Base-by-base conservation (phyloP, 1,284 basidiomycete genomes). In the Hemileccinum hortonii region DNA sequence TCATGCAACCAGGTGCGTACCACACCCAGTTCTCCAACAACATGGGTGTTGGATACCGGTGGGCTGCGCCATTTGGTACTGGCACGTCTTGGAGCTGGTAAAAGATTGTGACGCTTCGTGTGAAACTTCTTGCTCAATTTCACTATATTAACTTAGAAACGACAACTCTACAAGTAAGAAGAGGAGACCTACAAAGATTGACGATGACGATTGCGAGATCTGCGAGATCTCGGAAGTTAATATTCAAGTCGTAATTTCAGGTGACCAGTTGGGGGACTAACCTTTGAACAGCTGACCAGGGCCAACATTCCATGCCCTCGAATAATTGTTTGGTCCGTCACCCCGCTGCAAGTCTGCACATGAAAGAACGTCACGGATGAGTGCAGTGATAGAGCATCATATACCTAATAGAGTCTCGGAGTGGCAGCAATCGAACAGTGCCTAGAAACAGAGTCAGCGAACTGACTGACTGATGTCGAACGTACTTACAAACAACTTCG, bases 401-500 rank as follows among this genome's bases (percentile, higher is more conserved):
- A 45, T 45, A 65, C 65, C 63, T 24, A 70, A 47, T 1, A 70
- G 45, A 6, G 42, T 58, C 21, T 68, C 68, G 1, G 65, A 69
- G n/a, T 69, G 67, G 21, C 65, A 67, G 6, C 67, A 69, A 30
- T 67, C 68, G 10, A 70, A 57, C 10, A 67, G 61, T 4, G 63
- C 54, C 68, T 67, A 26, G 15, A 24, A 8, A 29, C 11, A 29
- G 12, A 14, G 22, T 69, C 12, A 48, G 36, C 0, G 3, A 24
- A 47, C 1, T 18, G 11, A 52, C 24, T 16, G 14, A 30, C 7
- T 5, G 1, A 5, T 41, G 22, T 22, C n/a, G 18, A 36, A 46
- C 6, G 9, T 12, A 47, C 61, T 3, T 39, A 65, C 66, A 35
- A 65, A 56, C 26, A 65, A 18, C 11, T 47, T 62, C 2, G 56